Evolutionary conservation across 257 asterid genomes (phyloP), one percentile per base, ranked within the genome.

Genomic region (Prunella vulgaris): DNA sequence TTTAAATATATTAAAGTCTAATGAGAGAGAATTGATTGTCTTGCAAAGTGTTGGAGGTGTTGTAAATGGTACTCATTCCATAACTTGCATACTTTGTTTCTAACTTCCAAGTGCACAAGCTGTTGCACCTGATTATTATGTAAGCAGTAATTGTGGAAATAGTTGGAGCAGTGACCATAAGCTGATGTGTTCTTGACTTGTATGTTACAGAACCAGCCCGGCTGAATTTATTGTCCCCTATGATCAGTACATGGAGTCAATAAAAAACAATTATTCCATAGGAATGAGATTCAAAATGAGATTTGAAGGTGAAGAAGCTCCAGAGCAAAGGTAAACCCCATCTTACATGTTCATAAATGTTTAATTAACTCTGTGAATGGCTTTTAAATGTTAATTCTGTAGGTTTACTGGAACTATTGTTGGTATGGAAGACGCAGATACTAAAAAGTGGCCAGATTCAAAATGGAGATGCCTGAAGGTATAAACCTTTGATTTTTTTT

Each of bases 301-400:
- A 78, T 93, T 93, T 8, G 99, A 93, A 91, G 99, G 99, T 67
- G 99, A 93, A 84, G 99, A 93, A 82, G 90, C 99, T 60, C 99
- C 97, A 30, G 99, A 93, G 79, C 98, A 90, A 85, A 88, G 98
- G 98, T 93, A 79, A 52, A 48, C 53, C 42, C 17, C 25, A 12
- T 73, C 46, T 57, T 70, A 21, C 18, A 51, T 38, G 59, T 54
- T 17, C 35, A 20, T 21, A 20, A 9, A 7, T 68, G 52, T 64
- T 22, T 78, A 14, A 25, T 10, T 68, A 69, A 20, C 13, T 69
- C 14, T 25, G 38, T 22, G 35, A 40, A 60, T 51, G 66, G 9
- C 35, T 71, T 56, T 54, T 63, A 42, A 44, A 30, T 62, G 56
- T 22, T 65, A 25, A 61, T 61, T 13, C 59, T 58, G 61, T 65